These are phyloP conservation scores for Artemisia annua DNA, from an alignment of 129 eudicot genomes.

Conservation along the genomic window DNA sequence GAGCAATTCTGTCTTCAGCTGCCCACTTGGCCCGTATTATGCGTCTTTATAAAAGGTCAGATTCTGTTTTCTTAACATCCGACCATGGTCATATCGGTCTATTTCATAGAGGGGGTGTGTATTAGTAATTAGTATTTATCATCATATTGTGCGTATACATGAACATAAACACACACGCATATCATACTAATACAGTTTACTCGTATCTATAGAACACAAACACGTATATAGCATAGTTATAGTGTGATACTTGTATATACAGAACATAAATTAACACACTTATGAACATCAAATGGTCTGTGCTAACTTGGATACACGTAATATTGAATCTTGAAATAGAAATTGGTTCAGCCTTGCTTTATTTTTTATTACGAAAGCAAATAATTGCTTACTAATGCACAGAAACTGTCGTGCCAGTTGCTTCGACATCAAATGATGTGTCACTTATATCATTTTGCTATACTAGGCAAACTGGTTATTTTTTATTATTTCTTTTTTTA, in stretches of 20 bases:
- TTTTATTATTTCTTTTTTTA: slow-evolving; percentile 14
- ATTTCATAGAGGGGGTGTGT: slow-evolving; percentile 21
- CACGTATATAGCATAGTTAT: background rate
- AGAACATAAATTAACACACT: no score
- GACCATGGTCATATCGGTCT: slow-evolving; percentile 36
- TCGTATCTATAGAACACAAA: background rate
- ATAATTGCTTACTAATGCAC: slow-evolving; percentile 5
- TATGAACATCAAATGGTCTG: no score
- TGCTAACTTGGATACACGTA: no score
- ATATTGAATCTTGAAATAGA: slow-evolving; percentile 5
- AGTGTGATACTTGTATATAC: background rate
- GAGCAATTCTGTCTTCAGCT: slow-evolving; percentile 47
- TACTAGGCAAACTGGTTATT: background rate
- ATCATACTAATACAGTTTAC: background rate
- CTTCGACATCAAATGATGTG: slow-evolving; percentile 19
- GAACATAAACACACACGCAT: background rate
- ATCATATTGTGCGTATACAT: background rate
- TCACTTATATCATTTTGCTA: slow-evolving; percentile 17
- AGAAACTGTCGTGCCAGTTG: slow-evolving; percentile 12
- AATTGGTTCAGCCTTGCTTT: slow-evolving; percentile 3
- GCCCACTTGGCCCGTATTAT: slow-evolving; percentile 28
- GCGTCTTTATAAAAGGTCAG: slow-evolving; percentile 48
- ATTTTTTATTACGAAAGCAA: slow-evolving; percentile 16
- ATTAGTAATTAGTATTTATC: no score
- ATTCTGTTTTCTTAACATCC: slow-evolving; percentile 43